Evolutionary conservation across 495 filamentous ascomycete species (phyloP).

Genomic region (Chlorociboria aeruginascens): DNA sequence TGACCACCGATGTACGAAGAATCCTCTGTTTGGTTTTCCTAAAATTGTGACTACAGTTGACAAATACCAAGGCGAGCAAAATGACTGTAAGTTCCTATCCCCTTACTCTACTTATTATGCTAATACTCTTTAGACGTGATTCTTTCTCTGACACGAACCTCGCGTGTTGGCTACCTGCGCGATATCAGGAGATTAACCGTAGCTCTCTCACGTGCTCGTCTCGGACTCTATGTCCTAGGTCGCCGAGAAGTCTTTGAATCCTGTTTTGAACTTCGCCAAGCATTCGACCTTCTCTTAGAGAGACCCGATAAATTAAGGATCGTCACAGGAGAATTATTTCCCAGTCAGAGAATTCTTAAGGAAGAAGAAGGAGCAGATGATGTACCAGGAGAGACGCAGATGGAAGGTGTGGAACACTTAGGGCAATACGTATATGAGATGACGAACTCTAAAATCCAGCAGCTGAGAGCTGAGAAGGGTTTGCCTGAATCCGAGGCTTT

Average conservation of each 20-base stretch:
- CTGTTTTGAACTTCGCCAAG: slow-evolving; percentile 76
- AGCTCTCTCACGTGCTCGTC: slow-evolving; percentile 83
- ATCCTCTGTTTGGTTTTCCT: slow-evolving; percentile 79
- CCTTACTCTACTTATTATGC: slow-evolving; percentile 1
- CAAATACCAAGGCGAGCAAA: slow-evolving; percentile 98
- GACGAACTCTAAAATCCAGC: slow-evolving; percentile 67
- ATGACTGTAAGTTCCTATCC: slow-evolving; percentile 65
- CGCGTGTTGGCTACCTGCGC: slow-evolving; percentile 82
- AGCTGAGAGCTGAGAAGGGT: slow-evolving; percentile 32
- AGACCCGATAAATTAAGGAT: slow-evolving; percentile 69
- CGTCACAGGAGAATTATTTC: slow-evolving; percentile 77
- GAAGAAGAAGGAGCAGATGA: slow-evolving; percentile 36
- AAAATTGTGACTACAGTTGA: slow-evolving; percentile 90
- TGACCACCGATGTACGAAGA: slow-evolving; percentile 70
- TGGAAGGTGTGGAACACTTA: slow-evolving; percentile 88
- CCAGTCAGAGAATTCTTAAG: slow-evolving; percentile 45
- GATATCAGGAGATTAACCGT: slow-evolving; percentile 92
- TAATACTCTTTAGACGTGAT: slow-evolving; percentile 60
- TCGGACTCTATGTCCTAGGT: slow-evolving; percentile 89
- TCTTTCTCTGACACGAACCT: slow-evolving; percentile 80
- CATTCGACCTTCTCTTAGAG: slow-evolving; percentile 62
- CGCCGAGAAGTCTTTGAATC: slow-evolving; percentile 81
- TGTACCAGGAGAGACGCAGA: slow-evolving; percentile 42
- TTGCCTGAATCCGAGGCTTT: slow-evolving; percentile 16
- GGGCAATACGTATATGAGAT: slow-evolving; percentile 97